A percentile compares a stretch with the other conserved stretches of the same genome.
Conservation (phyloP, 768 basidiomycete species). For the Goffeauzyma gilvescens region DNA sequence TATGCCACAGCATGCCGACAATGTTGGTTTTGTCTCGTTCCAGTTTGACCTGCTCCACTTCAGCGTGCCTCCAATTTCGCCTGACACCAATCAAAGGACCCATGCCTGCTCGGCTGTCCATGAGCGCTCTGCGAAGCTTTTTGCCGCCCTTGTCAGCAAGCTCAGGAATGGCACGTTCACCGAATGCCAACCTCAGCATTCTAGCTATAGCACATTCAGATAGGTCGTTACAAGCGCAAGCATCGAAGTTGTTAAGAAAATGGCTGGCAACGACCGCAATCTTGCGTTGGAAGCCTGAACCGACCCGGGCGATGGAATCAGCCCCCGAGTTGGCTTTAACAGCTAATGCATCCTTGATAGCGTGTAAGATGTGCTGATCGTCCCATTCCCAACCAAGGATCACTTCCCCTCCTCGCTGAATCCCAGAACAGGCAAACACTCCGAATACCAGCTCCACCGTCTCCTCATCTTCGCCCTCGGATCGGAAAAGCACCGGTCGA, state of each 20-base stretch:
- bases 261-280: constrained; percentile 19
- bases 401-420: constrained; percentile 64
- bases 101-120: constrained; percentile 11
- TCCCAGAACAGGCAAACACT: constrained; percentile 56
- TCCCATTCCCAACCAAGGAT: constrained; percentile 95
- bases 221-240: constrained; percentile 27
- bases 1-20: too few relatives aligned
- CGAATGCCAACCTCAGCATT: constrained; percentile 17
- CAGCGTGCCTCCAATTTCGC: constrained; percentile 23
- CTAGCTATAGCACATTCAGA: constrained; percentile 26
- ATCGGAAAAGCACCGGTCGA: constrained; percentile 38
- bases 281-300: constrained; percentile 1
- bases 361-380: constrained; percentile 67
- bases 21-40: too few relatives aligned
- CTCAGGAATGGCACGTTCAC: constrained; percentile 9
- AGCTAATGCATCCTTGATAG: constrained; percentile 35
- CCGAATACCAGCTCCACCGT: constrained; percentile 46
- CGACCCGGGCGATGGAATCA: too few relatives aligned
- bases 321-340: neutral
- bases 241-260: constrained; percentile 23
- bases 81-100: constrained; percentile 26
- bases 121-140: neutral
- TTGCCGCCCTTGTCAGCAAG: constrained; percentile 10
- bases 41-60: too few relatives aligned
- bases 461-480: constrained; percentile 11